These are phyloP conservation scores for Marasmius fiardii DNA, from an alignment of 1,284 basidiomycete genomes.

Conservation along the genomic window DNA sequence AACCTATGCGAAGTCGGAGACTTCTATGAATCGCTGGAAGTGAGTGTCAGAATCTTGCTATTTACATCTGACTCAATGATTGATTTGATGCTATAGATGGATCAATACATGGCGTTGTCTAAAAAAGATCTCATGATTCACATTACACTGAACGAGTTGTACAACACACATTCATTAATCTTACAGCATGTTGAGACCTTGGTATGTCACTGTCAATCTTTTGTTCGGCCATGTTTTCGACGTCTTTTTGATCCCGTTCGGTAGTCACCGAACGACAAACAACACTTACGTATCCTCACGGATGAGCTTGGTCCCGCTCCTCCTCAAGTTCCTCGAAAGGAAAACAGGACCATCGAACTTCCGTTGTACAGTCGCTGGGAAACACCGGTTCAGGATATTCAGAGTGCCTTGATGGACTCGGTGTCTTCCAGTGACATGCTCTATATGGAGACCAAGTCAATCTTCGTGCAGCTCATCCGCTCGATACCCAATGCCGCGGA, in stretches of 20 bases:
- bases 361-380: constrained; percentile 98
- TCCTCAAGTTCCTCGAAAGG: constrained; percentile 93
- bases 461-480: constrained; percentile 96
- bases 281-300: constrained; percentile 93
- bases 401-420: constrained; percentile 94
- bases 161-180: constrained; percentile 95
- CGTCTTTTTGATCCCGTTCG: neutral
- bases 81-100: constrained; percentile 63
- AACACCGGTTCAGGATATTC: constrained; percentile 96
- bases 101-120: constrained; percentile 99
- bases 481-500: constrained; percentile 86
- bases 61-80: constrained; percentile 2
- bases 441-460: constrained; percentile 99
- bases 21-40: constrained; percentile 99
- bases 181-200: constrained; percentile 93
- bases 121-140: constrained; percentile 98
- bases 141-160: constrained; percentile 99
- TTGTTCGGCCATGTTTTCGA: constrained; percentile 9
- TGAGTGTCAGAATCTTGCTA: constrained; percentile 29
- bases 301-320: constrained; percentile 95
- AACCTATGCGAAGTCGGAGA: constrained; percentile 97
- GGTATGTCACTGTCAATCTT: constrained; percentile 45
- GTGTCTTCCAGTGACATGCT: constrained; percentile 98
- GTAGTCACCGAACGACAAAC: constrained; percentile 95
- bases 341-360: constrained; percentile 93